Evolutionary conservation across 371 early-diverging fungal species (phyloP).

Genomic region (Mucor plumbeus): DNA sequence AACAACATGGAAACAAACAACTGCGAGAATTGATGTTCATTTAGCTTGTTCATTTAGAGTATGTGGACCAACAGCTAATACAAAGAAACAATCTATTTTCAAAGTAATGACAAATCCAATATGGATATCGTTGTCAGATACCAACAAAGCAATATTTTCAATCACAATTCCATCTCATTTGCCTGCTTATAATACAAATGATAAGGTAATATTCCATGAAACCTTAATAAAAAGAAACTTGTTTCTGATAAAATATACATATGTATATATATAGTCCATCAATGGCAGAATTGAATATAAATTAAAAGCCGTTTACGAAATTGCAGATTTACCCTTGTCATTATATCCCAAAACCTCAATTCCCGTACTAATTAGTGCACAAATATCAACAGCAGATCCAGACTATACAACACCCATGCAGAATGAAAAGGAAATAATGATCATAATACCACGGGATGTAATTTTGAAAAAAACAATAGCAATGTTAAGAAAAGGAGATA

Average conservation of each 20-base stretch:
- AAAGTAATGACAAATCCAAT: constrained; percentile 18
- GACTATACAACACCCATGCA: constrained; percentile 22
- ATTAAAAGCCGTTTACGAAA: constrained; percentile 32
- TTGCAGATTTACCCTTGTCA: constrained; percentile 26
- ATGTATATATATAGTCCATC: constrained; percentile 20
- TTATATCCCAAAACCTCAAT: constrained; percentile 35
- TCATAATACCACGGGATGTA: constrained; percentile 32
- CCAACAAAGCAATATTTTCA: constrained; percentile 15
- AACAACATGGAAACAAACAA: neutral
- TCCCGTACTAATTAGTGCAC: constrained; percentile 22
- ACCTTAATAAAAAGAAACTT: neutral
- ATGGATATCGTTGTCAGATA: constrained; percentile 13
- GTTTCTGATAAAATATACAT: neutral
- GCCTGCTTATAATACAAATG: constrained; percentile 30
- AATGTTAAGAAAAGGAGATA: constrained; percentile 28
- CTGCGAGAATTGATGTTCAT: constrained; percentile 21
- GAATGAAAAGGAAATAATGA: constrained; percentile 28
- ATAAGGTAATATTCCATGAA: constrained; percentile 13
- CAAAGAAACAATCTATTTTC: constrained; percentile 25
- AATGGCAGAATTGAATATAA: constrained; percentile 36
- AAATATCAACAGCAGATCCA: constrained; percentile 22
- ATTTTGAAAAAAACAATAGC: constrained; percentile 11
- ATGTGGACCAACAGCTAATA: neutral
- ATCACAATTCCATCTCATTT: constrained; percentile 28
- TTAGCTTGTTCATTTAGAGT: constrained; percentile 26